Base-by-base conservation (phyloP, 2,329 filamentous ascomycete genomes). In the Cladophialophora exuberans region DNA sequence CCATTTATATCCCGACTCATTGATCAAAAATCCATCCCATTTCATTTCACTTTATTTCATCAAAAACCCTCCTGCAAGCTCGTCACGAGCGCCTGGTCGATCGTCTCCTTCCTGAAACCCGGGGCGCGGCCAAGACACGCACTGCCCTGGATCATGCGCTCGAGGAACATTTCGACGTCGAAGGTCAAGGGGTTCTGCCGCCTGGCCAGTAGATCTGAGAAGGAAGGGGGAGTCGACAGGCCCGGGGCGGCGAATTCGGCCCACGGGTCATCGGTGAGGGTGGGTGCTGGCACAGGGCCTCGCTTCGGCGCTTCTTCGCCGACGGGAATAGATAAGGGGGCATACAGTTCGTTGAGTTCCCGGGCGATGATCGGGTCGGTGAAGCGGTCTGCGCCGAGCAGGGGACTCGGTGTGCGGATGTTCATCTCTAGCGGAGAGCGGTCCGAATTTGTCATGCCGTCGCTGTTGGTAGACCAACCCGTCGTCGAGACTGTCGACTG, bases 111-210 rank as follows among this genome's bases (percentile, higher is more conserved):
- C n/a, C 66, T 62, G 50, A 70, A 70, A 1, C 70, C 70, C 6
- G 70, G 70, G 2, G 70, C 69, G 11, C 69, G 66, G 17, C 69
- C 69, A 3, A 72, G 63, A 39, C 69, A 66, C n/a, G 67, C 61
- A 30, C 64, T 48, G n/a, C 64, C 64, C 13, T 59, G 47, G 2
- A 66, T 54, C 30, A 71, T 63, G 13, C 62, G 66, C 66, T 57
- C 56, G 7, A 63, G 52, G 33, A 62, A 61, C 41, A 49, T 49
- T 23, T 62, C 59, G 20, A 64, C 60, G 25, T 64, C 62, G 26
- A 64, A 60, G 2, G 55, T 64, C 4, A 61, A 23, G 2, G 47
- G 54, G 9, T 25, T 52, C 17, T 35, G 33, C 4, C 17, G 7
- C 13, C 33, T 22, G 10, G 45, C 35, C 6, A 57, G 28, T 15